Evolutionary conservation across 352 stramenopile genomes (phyloP).

Genomic region (Phytopythium litorale): DNA sequence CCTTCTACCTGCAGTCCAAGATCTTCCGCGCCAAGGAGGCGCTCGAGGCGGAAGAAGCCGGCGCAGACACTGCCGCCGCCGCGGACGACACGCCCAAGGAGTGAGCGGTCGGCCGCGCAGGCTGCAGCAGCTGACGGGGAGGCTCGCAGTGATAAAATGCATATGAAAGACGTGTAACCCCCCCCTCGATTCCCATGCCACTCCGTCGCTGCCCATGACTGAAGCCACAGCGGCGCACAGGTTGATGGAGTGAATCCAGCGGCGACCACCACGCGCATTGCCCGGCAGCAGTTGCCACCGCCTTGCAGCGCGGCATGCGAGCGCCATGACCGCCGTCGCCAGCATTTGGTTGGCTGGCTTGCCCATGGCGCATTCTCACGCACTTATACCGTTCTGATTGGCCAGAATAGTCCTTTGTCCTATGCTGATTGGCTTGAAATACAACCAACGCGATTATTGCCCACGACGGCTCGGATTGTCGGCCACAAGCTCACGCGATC

Average conservation of each 20-base stretch:
- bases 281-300: background rate
- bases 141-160: background rate
- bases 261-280: background rate
- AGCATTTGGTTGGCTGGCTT: background rate
- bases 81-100: slow-evolving; percentile 15
- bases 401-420: background rate
- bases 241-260: background rate
- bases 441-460: background rate
- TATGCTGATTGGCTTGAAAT: slow-evolving; percentile 6
- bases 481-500: background rate
- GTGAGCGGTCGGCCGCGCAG: slow-evolving; percentile 8
- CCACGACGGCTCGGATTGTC: background rate
- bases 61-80: slow-evolving; percentile 13
- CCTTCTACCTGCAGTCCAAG: slow-evolving; percentile 93
- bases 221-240: background rate
- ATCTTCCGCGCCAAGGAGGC: slow-evolving; percentile 90
- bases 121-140: background rate
- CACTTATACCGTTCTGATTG: background rate
- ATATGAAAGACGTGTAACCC: background rate
- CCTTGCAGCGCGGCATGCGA: background rate
- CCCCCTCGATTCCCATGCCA: background rate
- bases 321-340: background rate
- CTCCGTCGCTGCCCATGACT: background rate
- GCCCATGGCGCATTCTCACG: background rate
- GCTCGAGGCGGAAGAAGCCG: slow-evolving; percentile 47